These are phyloP conservation scores for Clausena lansium DNA, from an alignment of 345 rosid species.

Conservation along the genomic window DNA sequence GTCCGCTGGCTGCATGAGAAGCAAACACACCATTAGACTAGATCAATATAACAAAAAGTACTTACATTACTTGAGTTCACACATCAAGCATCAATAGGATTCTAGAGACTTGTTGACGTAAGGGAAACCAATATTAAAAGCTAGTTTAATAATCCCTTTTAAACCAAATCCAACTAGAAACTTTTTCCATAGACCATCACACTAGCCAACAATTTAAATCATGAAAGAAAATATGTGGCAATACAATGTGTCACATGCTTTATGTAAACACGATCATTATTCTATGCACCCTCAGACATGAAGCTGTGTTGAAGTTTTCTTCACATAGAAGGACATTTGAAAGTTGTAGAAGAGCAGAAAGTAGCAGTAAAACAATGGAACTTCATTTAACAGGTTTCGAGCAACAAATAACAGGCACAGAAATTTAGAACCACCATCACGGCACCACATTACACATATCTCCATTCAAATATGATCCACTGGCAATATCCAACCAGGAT, in stretches of 20 bases:
- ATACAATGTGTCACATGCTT: background rate
- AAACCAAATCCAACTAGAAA: background rate
- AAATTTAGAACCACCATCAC: background rate
- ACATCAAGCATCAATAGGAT: background rate
- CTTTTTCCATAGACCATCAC: background rate
- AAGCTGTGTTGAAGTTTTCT: background rate
- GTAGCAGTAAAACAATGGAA: background rate
- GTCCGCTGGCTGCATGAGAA: constrained; percentile 85
- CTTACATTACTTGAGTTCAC: background rate
- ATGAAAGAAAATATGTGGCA: background rate
- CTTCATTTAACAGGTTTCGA: background rate
- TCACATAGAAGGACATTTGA: no score
- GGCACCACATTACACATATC: background rate
- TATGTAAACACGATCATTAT: background rate
- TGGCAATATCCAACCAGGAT: background rate
- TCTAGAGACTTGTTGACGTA: background rate
- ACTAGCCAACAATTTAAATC: background rate
- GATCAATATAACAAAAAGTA: background rate
- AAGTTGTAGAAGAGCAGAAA: background rate
- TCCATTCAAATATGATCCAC: background rate
- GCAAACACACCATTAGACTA: constrained; percentile 2
- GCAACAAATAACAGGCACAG: background rate
- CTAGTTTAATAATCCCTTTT: background rate
- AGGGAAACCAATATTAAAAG: background rate
- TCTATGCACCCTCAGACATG: background rate